Base-by-base conservation (phyloP, 805 yeast species). In the Lipomyces lipofer region DNA sequence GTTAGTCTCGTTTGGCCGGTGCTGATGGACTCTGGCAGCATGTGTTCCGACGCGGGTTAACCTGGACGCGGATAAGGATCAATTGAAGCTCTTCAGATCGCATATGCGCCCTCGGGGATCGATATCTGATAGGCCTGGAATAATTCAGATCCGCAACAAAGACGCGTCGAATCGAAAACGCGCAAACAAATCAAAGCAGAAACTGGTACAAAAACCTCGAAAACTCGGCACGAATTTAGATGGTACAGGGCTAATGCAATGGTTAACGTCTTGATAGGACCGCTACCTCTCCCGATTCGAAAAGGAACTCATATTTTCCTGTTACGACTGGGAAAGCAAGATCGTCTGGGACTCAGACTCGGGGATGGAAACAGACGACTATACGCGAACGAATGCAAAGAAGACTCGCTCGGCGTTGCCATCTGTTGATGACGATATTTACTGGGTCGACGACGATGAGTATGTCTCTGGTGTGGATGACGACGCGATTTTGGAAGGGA, bases 401-500 rank as follows among this genome's bases (percentile, higher is more conserved):
- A 58, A 32, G 21, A 29, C 17, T 43, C 29, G n/a, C 32, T 28
- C n/a, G 32, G 47, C 19, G 46, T 50, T 27, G 57, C 53, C 43
- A 24, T 12, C 50, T 3, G 46, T 46, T 15, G 49, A 49, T 19
- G 51, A 51, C 32, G 61, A 58, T 36, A 32, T 56, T 7, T 46
- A 40, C 15, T 58, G 56, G 53, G 36, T 53, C 43, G 52, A 59
- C 60, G 54, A 64, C 60, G 66, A 73, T 50, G 65, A 65, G 55
- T 69, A 69, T 15, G 56, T 67, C 10, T 66, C 67, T 47, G 66
- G 67, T 8, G 73, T 67, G 9, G 71, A 66, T 15, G 92, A 86
- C 63, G 86, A 83, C 25, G 75, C 79, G 58, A 78, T 94, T n/a
- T 79, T 91, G 49, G 85, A 86, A 38, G 98, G 96, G 1, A 76